Evolutionary conservation across 2,329 filamentous ascomycete species (phyloP), one percentile per base, ranked within the genome.

Genomic region (Aspergillus nomiae): DNA sequence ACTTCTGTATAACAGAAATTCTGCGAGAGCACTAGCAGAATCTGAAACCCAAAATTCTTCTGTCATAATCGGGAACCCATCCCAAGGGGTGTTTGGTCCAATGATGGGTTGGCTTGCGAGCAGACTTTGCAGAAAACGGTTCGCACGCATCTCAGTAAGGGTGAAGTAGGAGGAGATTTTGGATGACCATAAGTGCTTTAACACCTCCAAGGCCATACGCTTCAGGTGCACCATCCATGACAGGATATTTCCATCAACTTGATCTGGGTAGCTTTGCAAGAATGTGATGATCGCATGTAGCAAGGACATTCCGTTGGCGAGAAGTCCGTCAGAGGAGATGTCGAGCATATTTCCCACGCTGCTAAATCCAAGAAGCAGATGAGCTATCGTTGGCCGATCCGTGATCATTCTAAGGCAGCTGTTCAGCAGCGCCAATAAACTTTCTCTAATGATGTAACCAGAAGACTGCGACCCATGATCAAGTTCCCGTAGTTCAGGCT

Each of bases 351-450:
- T 89, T 41, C 90, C 86, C 50, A 88, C 87, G 71, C 92, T 96
- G 61, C 86, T 86, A 76, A 99, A 97, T 0, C 95, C 95, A 6
- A 99, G 87, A 2, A 99, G 82, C 53, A 96, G 84, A 76, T 99
- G 96, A 0, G 94, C 95, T 68, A 99, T 89, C 2, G 90, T 96
- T 5, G 95, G 94, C 69, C 89, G 87, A 69, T 90, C 86, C 1
- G 91, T 89, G 30, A 89, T 90, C 38, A 90, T 88, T 59, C 86
- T 85, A 3, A 99, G 84, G 73, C 92, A 96, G 60, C 89, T 87
- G 69, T 92, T 90, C 43, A 99, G 81, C 71, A 99, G 94, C 66
- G 94, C 90, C 7, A 99, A 84, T 26, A 98, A 89, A 63, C 90
- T 90, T 59, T 92, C 83, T 77, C 97, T 96, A 74, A 93, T 91